Base-by-base conservation (phyloP, 2,329 filamentous ascomycete genomes). In the Fusarium neocosmosporiellum region DNA sequence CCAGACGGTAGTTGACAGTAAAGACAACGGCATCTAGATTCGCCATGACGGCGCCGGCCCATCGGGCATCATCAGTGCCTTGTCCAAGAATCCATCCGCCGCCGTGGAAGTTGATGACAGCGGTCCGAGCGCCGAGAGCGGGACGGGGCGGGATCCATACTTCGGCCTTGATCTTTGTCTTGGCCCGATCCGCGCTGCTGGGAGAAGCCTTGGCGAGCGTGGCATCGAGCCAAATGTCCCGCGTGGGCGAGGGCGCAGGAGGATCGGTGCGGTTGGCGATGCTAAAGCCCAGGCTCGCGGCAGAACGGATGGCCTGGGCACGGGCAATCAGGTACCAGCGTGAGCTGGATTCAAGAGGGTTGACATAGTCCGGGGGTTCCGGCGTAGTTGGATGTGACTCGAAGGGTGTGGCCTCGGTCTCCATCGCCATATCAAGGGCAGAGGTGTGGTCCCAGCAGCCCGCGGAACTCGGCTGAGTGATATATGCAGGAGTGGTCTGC, bases 1-100 rank as follows among this genome's bases (percentile, higher is more conserved):
- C 90, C 3, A 92, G 85, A n/a, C 91, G 87, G 78, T 93, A 93
- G 75, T 92, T 90, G 72, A 92, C 89, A 2, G 87, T 89, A 69
- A 93, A 87, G 63, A 92, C 86, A 24, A 92, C 83, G 31, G 88
- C 89, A 60, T 88, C 85, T 14, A 88, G 82, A 6, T 85, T 82
- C 29, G 86, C 81, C 41, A 88, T 81, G 5, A 91, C 86, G 37
- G 85, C 82, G 5, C 86, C 84, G 7, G 87, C 88, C 84, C 90
- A 92, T 46, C 89, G 85, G 16, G 89, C 87, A 76, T 92, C 91
- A 77, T 92, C 89, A 5, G 88, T 90, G 5, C 87, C 89, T 54
- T 86, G 85, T 14, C 91, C 91, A 34, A 92, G 81, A 8, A 90
- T 88, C 81, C 91, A 92, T 7, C 91, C 91, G 24, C 91, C 91